phyloP scores from a whole-genome alignment of 1,284 basidiomycete species.

The Takashimella koratensis region DNA sequence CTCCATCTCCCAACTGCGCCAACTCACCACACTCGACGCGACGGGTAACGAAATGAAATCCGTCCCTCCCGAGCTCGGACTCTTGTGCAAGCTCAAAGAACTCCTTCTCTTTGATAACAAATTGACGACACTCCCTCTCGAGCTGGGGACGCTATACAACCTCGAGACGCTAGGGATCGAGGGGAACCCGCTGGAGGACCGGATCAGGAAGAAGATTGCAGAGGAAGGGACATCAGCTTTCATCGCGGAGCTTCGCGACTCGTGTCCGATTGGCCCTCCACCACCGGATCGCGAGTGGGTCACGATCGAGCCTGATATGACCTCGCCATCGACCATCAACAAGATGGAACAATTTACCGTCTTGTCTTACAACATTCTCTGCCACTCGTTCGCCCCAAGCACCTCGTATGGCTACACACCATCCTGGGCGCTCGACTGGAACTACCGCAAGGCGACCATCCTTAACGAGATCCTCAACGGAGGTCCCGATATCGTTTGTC shows the following conservation, averaged over 20 bases:
- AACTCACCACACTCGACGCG: conserved; percentile 86
- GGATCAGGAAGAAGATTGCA: conserved; percentile 75
- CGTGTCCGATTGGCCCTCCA: conserved; percentile 72
- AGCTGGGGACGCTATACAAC: conserved; percentile 88
- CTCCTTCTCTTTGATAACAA: conserved; percentile 95
- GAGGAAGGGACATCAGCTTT: conserved; percentile 88
- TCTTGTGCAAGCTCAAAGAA: conserved; percentile 86
- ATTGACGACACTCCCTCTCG: conserved; percentile 74
- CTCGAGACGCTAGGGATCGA: conserved; percentile 91
- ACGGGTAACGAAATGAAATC: conserved; percentile 80
- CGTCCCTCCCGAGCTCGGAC: conserved; percentile 84
- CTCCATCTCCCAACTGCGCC: conserved; percentile 76
- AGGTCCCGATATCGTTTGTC: conserved; percentile 84
- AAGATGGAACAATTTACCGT: conserved; percentile 67
- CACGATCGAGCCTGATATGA: conserved; percentile 64
- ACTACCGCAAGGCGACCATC: conserved; percentile 88
- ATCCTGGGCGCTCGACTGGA: conserved; percentile 91
- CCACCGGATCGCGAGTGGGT: conserved; percentile 85
- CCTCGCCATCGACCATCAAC: conserved; percentile 55
- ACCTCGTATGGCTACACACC: conserved; percentile 96
- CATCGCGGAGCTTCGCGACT: conserved; percentile 83
- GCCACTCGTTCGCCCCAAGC: conserved; percentile 84
- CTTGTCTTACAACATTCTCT: conserved; percentile 92
- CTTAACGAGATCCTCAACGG: conserved; percentile 80
- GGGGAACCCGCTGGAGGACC: conserved; percentile 84